Percentiles rank a stretch among this genome's conserved stretches.
Evolutionary conservation across 371 early-diverging fungal species (phyloP).

Genomic region (Mycotypha africana): DNA sequence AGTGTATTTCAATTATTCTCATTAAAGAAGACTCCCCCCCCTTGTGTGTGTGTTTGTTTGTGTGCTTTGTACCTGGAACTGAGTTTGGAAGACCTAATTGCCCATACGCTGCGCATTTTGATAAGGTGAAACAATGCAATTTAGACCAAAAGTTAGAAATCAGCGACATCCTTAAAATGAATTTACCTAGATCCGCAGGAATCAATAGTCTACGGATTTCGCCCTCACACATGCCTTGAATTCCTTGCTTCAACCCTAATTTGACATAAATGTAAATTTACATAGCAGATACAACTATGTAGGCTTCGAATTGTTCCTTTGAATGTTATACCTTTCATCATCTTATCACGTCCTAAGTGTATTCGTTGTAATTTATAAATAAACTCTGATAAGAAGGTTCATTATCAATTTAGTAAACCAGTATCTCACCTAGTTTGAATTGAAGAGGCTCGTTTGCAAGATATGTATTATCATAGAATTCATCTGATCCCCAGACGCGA

Average conservation of each 20-base stretch:
- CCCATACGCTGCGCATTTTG: slow-evolving; percentile 26
- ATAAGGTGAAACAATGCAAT: too few relatives aligned
- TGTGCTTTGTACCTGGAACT: slow-evolving; percentile 33
- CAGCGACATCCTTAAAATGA: too few relatives aligned
- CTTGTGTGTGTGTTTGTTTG: background rate
- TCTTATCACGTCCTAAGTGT: slow-evolving; percentile 21
- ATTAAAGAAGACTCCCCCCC: too few relatives aligned
- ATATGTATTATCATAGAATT: slow-evolving; percentile 30
- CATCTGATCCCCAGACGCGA: slow-evolving; percentile 23
- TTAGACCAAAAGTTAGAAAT: too few relatives aligned
- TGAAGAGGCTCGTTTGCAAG: slow-evolving; percentile 5
- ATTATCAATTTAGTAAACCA: background rate
- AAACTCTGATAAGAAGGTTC: too few relatives aligned
- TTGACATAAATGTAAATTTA: background rate
- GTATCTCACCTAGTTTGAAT: slow-evolving; percentile 20
- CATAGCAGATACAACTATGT: background rate
- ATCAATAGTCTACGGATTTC: slow-evolving; percentile 62
- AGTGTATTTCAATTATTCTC: background rate
- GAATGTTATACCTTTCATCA: slow-evolving; percentile 33
- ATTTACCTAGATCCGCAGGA: slow-evolving; percentile 45
- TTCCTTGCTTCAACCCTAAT: slow-evolving; percentile 66
- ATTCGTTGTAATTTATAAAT: too few relatives aligned
- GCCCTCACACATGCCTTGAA: slow-evolving; percentile 67
- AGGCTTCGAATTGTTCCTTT: too few relatives aligned
- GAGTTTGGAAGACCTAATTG: slow-evolving; percentile 25